Conservation (phyloP, 805 yeast genomes). For the Vanderwaltozyma tropicalis region DNA sequence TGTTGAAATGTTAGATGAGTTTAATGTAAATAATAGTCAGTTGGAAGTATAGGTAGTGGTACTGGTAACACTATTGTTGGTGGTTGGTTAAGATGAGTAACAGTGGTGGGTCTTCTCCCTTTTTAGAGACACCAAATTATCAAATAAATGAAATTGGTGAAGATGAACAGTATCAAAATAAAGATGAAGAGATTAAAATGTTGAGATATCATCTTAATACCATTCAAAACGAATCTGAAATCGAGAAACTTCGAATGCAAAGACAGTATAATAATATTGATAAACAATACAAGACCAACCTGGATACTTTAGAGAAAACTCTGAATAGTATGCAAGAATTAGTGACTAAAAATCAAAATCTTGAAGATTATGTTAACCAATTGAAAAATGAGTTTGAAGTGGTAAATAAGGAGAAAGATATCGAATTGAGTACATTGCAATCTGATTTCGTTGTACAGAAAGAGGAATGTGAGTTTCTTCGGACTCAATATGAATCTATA, state of each 20-base stretch:
- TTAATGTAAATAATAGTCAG: no score
- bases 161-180: conserved; percentile 14
- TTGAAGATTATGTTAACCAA: conserved; percentile 11
- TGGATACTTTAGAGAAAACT: conserved; percentile 26
- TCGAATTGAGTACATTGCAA: conserved; percentile 28
- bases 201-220: conserved; percentile 31
- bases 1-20: no score
- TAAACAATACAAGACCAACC: conserved; percentile 26
- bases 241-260: conserved; percentile 16
- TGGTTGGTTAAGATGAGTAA: conserved; percentile 9
- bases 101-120: conserved; percentile 30
- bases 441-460: conserved; percentile 25
- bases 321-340: conserved; percentile 28
- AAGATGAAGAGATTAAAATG: conserved; percentile 19
- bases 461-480: conserved; percentile 29
- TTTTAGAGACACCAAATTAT: conserved; percentile 27
- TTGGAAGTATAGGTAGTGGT: background rate
- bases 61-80: background rate
- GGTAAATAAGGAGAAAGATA: conserved; percentile 14
- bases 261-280: conserved; percentile 17
- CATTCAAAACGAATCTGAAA: conserved; percentile 32
- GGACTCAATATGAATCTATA: conserved; percentile 26
- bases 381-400: conserved; percentile 15
- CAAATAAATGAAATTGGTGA: conserved; percentile 17
- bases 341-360: conserved; percentile 26